Conservation (phyloP, 176 grass and related monocot species). For the Alopecurus myosuroides region DNA sequence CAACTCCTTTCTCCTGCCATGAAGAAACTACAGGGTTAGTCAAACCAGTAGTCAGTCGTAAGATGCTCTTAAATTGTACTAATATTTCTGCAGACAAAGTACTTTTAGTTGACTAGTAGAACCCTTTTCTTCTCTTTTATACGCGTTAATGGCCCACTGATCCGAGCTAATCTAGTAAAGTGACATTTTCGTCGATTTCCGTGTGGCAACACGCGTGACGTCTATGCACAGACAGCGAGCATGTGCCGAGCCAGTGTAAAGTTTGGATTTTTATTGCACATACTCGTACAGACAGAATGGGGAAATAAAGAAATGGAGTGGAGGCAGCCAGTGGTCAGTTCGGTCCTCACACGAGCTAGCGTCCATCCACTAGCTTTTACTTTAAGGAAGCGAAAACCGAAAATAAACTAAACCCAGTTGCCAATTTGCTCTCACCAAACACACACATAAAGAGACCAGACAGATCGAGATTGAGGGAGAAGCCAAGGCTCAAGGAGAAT, state of each 20-base stretch:
- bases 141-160: not conserved
- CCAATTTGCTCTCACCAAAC: conserved; percentile 27
- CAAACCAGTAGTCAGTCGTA: not conserved
- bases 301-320: conserved; percentile 31
- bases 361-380: conserved; percentile 33
- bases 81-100: not conserved
- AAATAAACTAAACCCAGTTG: conserved; percentile 15
- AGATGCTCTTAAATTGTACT: not conserved
- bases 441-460: not conserved
- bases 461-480: not conserved
- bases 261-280: not conserved
- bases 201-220: not conserved
- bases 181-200: not conserved
- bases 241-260: conserved; percentile 18
- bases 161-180: not conserved
- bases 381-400: conserved; percentile 11
- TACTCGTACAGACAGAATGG: not conserved
- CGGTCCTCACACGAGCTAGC: conserved; percentile 18
- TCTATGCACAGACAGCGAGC: not conserved
- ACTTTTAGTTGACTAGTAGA: not conserved
- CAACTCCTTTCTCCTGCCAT: not conserved
- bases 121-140: not conserved
- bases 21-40: conserved; percentile 5
- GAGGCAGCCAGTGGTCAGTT: conserved; percentile 19
- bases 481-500: conserved; percentile 14